Percentiles rank a stretch among this genome's conserved stretches.
Evolutionary conservation across 768 basidiomycete species (phyloP).

Genomic region (Suillus occidentalis): DNA sequence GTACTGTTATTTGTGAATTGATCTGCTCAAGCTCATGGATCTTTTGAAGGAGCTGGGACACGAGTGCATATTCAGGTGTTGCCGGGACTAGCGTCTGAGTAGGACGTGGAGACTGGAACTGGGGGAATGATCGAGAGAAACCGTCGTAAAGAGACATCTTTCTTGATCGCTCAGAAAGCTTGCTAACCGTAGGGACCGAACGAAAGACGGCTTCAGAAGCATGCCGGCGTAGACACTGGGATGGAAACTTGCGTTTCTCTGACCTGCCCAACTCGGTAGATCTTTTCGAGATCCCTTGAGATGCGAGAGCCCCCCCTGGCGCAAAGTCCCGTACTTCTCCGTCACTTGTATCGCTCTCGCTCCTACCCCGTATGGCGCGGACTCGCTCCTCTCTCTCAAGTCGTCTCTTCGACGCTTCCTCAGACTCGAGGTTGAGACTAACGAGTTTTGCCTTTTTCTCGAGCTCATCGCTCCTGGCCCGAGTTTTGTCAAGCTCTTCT

Average conservation of each 20-base stretch:
- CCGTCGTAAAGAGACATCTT: conserved; percentile 20
- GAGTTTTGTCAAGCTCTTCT: conserved; percentile 77
- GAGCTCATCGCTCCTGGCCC: conserved; percentile 65
- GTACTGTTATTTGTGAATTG: conserved; percentile 62
- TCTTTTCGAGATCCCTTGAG: not conserved
- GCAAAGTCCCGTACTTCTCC: conserved; percentile 57
- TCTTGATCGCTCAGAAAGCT: conserved; percentile 17
- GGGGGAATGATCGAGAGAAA: conserved; percentile 26
- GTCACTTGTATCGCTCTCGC: conserved; percentile 30
- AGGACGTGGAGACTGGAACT: conserved; percentile 17
- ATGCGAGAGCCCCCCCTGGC: conserved; percentile 49
- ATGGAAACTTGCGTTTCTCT: conserved; percentile 20
- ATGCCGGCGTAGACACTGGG: conserved; percentile 24
- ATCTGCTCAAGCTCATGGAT: conserved; percentile 77
- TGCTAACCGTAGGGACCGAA: conserved; percentile 7
- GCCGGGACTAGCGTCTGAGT: conserved; percentile 17
- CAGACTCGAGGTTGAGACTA: conserved; percentile 28
- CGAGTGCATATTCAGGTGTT: conserved; percentile 49
- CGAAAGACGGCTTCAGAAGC: conserved; percentile 27
- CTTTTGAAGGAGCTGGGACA: conserved; percentile 72
- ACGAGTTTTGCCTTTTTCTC: conserved; percentile 60
- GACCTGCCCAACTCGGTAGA: conserved; percentile 7
- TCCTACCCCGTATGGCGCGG: conserved; percentile 48
- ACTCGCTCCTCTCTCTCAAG: conserved; percentile 51
- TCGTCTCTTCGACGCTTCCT: conserved; percentile 29